Percentiles rank a stretch among this genome's conserved stretches.
Evolutionary conservation across 805 yeast genomes (phyloP).

Genomic region (Ogataea glucozyma): DNA sequence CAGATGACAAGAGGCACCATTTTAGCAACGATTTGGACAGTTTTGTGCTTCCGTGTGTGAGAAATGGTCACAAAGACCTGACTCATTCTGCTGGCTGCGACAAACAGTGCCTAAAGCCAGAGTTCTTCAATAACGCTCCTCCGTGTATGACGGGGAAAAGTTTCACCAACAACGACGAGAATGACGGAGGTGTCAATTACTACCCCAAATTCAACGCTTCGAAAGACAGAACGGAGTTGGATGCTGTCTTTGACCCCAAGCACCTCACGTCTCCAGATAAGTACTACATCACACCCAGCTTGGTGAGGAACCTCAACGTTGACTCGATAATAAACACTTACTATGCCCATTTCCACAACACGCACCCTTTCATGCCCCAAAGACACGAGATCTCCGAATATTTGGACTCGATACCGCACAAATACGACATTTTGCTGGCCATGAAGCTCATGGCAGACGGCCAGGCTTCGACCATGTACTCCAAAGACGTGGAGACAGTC

Average conservation of each 20-base stretch:
- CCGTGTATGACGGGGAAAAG: conserved; percentile 29
- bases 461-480: conserved; percentile 38
- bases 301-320: conserved; percentile 30
- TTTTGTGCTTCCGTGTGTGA: conserved; percentile 34
- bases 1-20: background rate
- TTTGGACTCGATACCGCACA: conserved; percentile 36
- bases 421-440: conserved; percentile 43
- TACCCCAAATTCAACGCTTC: conserved; percentile 36
- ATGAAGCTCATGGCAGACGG: conserved; percentile 55
- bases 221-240: conserved; percentile 27
- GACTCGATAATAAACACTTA: conserved; percentile 33
- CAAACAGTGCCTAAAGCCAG: conserved; percentile 30
- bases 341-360: conserved; percentile 40
- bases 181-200: conserved; percentile 24
- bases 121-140: conserved; percentile 30
- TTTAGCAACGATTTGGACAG: conserved; percentile 16
- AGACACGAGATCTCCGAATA: conserved; percentile 36
- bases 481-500: conserved; percentile 42
- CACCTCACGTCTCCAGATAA: conserved; percentile 21
- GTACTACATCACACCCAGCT: conserved; percentile 33
- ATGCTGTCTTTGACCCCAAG: conserved; percentile 28
- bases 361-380: conserved; percentile 52
- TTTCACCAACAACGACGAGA: background rate
- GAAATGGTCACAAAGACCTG: conserved; percentile 24
- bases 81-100: conserved; percentile 25